phyloP scores from a whole-genome alignment of 768 basidiomycete species.

The Termitomyces sp. region DNA sequence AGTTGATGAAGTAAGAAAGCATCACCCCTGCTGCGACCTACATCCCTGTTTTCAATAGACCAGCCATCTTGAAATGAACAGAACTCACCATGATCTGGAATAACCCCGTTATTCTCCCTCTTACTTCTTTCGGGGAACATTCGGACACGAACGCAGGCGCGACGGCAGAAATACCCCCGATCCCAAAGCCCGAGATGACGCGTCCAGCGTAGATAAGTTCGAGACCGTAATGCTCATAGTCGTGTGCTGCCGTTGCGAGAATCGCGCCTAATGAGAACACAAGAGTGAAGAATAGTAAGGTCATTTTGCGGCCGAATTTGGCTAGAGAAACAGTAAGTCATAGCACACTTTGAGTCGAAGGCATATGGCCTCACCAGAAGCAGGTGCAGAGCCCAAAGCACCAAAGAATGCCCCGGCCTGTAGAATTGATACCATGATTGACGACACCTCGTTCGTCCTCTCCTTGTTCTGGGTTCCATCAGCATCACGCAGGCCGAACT shows the following conservation, averaged over 20 bases:
- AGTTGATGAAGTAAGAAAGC: conserved; percentile 80
- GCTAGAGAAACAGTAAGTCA: conserved; percentile 32
- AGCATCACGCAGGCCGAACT: conserved; percentile 54
- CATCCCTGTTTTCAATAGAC: background rate
- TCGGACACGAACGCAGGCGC: conserved; percentile 87
- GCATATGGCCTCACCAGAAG: conserved; percentile 44
- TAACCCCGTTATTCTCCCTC: conserved; percentile 78
- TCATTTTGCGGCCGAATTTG: conserved; percentile 62
- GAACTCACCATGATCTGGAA: conserved; percentile 78
- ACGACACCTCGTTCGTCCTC: conserved; percentile 49
- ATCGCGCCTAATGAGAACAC: conserved; percentile 78
- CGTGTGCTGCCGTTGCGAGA: conserved; percentile 66
- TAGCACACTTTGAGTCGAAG: background rate
- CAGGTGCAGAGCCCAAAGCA: conserved; percentile 66
- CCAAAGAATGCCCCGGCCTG: conserved; percentile 91
- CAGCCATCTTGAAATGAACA: background rate
- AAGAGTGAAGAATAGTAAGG: conserved; percentile 54
- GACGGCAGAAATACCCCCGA: conserved; percentile 78
- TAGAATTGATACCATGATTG: conserved; percentile 83
- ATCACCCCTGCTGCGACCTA: conserved; percentile 75
- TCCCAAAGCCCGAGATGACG: conserved; percentile 76
- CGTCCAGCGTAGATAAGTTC: conserved; percentile 78
- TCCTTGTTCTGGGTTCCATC: conserved; percentile 9
- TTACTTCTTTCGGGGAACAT: conserved; percentile 81
- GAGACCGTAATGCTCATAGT: conserved; percentile 41